Base-by-base conservation (phyloP, 768 basidiomycete genomes). In the Mycena leptocephala region DNA sequence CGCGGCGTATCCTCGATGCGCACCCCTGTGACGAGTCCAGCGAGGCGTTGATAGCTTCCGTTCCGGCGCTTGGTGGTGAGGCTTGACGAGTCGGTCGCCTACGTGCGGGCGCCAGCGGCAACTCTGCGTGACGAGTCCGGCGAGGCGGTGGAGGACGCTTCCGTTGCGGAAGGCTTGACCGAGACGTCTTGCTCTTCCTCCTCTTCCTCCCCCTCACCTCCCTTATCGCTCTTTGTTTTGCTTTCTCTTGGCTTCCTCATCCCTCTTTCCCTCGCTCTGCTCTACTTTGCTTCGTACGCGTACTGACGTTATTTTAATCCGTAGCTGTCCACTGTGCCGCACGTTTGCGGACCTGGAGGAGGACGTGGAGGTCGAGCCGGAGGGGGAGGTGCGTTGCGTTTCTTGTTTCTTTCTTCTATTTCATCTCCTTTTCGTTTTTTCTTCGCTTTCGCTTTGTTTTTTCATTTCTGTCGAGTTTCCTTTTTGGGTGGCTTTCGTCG, bases 311-410 rank as follows among this genome's bases (percentile, higher is more conserved):
- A 28, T 37, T 32, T 41, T 18, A 37, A 3, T 24, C n/a, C 24
- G 8, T 87, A 95, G 93, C 18, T 99, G 98, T 81, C 98, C 98
- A 0, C 91, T 99, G 9, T 99, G 98, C 84, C 90, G 98, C 48
- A 97, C 97, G 0, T 99, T 95, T 80, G 97, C 97, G 18, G 95
- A 99, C 83, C 91, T 99, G 22, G 97, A 99, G 62, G 77, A 78
- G 69, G 77, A 78, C 33, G 77, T 78, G 48, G 77, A 78, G 70
- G 61, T 78, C 32, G 77, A 78, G 73, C 70, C 28, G 55, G 73
- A 75, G 43, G 76, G 55, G 43, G 75, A 37, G 70, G 74, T 37
- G 68, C 1, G 58, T 68, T 22, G 20, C n/a, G 7, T 67, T 46
- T n/a, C n/a, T 46, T 33, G 32, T 61, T 55, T 61, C 10, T 28